These are phyloP conservation scores for Penicillium waksmanii DNA, from an alignment of 495 filamentous ascomycete genomes.

Conservation along the genomic window DNA sequence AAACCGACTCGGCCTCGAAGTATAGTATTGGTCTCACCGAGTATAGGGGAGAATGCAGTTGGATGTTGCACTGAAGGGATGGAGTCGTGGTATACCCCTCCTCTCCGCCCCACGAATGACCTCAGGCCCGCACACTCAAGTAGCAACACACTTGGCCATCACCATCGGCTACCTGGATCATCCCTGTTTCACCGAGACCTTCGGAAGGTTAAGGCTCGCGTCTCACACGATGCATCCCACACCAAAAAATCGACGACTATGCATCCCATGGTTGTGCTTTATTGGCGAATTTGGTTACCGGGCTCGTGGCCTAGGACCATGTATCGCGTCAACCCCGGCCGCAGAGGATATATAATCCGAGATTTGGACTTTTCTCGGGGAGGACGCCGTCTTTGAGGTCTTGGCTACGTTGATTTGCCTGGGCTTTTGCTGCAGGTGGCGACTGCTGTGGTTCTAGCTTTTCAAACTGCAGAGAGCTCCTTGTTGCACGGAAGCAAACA, in stretches of 20 bases:
- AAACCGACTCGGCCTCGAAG: too few species aligned
- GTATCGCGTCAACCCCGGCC: background rate
- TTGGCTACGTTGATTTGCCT: background rate
- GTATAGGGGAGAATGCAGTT: background rate
- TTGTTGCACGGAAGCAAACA: background rate
- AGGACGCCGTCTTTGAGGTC: background rate
- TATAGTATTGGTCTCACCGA: background rate
- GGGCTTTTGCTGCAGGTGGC: too few species aligned
- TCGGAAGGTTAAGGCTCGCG: slow-evolving; percentile 1
- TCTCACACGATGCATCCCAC: slow-evolving; percentile 4
- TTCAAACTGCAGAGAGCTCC: too few species aligned
- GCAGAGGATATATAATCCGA: slow-evolving; percentile 1
- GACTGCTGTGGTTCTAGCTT: too few species aligned
- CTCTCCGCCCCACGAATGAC: slow-evolving; percentile 20
- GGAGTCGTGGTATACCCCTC: slow-evolving; percentile 13
- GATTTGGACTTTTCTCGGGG: background rate
- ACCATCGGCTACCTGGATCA: background rate
- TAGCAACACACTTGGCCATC: background rate
- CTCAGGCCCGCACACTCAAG: slow-evolving; percentile 14
- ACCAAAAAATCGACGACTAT: slow-evolving; percentile 1
- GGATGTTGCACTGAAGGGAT: background rate
- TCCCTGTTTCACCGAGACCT: background rate
- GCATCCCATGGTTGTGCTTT: background rate
- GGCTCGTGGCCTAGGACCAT: background rate
- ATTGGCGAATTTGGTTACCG: background rate